These are phyloP conservation scores for Mycogone perniciosa DNA, from an alignment of 2,329 filamentous ascomycete species.

Conservation along the genomic window DNA sequence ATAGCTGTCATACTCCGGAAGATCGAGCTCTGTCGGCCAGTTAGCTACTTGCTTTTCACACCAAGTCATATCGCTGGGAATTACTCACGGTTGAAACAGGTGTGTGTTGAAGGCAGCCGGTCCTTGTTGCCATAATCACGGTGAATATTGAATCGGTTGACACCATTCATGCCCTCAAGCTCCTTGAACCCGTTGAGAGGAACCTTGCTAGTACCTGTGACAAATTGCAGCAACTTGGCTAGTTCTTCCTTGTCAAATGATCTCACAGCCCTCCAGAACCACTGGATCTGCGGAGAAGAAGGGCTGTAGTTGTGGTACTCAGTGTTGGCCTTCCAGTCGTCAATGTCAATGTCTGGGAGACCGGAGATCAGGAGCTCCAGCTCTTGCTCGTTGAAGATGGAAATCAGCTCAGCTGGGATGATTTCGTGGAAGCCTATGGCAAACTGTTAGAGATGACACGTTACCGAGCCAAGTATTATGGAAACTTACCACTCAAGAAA, in stretches of 20 bases:
- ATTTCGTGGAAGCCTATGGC: constrained; percentile 86
- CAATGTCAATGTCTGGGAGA: constrained; percentile 92
- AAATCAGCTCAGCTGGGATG: constrained; percentile 85
- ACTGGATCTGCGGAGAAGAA: constrained; percentile 93
- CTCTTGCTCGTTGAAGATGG: constrained; percentile 98
- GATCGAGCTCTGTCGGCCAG: constrained; percentile 72
- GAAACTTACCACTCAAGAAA: constrained; percentile 69
- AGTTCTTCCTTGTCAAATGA: constrained; percentile 99
- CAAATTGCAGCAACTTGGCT: constrained; percentile 94
- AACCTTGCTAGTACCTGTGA: constrained; percentile 96
- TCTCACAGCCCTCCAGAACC: constrained; percentile 97
- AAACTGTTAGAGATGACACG: background rate
- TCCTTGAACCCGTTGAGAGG: constrained; percentile 98
- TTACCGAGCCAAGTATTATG: background rate
- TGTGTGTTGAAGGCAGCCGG: constrained; percentile 90
- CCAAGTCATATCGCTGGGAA: background rate
- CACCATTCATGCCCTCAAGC: constrained; percentile 97
- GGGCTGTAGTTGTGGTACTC: constrained; percentile 97
- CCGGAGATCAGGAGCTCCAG: constrained; percentile 94
- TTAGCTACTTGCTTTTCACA: constrained; percentile 29
- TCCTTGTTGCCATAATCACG: constrained; percentile 97
- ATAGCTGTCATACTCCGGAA: constrained; percentile 97
- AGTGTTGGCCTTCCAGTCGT: constrained; percentile 98
- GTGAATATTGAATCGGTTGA: constrained; percentile 97
- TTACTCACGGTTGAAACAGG: constrained; percentile 96